Conservation (phyloP, 169 alveolate genomes). For the Plasmodium adleri region DNA sequence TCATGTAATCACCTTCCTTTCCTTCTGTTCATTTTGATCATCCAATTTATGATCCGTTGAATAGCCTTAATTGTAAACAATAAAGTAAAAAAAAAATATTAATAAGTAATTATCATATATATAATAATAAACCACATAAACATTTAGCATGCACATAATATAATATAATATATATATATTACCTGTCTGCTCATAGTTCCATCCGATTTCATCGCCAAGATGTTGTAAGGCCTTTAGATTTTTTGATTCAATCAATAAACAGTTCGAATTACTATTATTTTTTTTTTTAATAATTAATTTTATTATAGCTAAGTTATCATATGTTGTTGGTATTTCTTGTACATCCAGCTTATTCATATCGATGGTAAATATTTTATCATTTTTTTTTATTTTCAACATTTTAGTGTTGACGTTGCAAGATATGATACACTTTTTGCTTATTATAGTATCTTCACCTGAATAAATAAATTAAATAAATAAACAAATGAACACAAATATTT, state of each 20-base stretch:
- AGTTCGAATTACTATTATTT: not conserved
- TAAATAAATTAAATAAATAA: not conserved
- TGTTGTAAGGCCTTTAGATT: slow-evolving; percentile 33
- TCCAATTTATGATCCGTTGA: too few species aligned
- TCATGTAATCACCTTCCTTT: too few species aligned
- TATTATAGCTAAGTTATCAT: slow-evolving; percentile 10
- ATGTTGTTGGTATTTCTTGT: slow-evolving; percentile 41
- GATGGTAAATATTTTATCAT: slow-evolving; percentile 21
- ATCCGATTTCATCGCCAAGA: slow-evolving; percentile 70
- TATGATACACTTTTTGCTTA: slow-evolving; percentile 37
- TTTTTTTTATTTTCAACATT: slow-evolving; percentile 19
- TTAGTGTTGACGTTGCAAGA: slow-evolving; percentile 3
- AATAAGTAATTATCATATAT: too few species aligned
- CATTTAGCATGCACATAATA: not conserved
- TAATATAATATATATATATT: not conserved
- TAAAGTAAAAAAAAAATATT: too few species aligned
- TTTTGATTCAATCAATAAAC: slow-evolving; percentile 20
- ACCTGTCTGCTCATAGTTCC: slow-evolving; percentile 25
- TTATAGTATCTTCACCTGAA: slow-evolving; percentile 32
- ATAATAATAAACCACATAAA: too few species aligned
- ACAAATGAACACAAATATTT: not conserved
- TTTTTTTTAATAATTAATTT: slow-evolving; percentile 6
- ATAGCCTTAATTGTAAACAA: too few species aligned
- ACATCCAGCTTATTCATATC: slow-evolving; percentile 24
- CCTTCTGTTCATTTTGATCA: too few species aligned